Base-by-base conservation (phyloP, 2,329 filamentous ascomycete genomes). In the Didymella pinodella region DNA sequence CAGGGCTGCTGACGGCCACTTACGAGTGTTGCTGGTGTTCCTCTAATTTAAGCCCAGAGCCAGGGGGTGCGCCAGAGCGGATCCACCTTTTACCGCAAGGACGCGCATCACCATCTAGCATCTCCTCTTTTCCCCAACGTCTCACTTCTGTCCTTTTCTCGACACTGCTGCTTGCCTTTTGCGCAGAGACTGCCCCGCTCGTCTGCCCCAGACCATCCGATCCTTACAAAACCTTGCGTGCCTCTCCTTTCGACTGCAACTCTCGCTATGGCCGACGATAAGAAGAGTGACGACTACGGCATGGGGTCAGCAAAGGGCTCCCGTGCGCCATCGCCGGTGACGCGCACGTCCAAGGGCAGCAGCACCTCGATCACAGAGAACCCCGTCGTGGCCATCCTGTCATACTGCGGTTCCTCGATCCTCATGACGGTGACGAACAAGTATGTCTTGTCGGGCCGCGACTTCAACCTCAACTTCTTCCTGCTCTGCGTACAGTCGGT, bases 391-490 rank as follows among this genome's bases (percentile, higher is more conserved):
- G 93, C 94, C 22, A 91, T 99, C 70, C 75, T 96, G 65, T 88
- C 91, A 48, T 99, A 99, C 83, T 99, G 95, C 79, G 83, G 90
- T 72, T 92, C 94, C 52, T 97, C 93, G n/a, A 99, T 99, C 75
- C 86, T 94, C 78, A 99, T 99, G 95, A 99, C 95, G 7, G 91
- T 97, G n/a, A 95, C 96, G 78, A 99, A 99, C 83, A 99, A 99
- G 84, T 99, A 96, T 78, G 93, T 97, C 63, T 87, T 99, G 46
- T 97, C 92, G 7, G 95, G 95, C 61, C 85, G 86, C 50, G 86
- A 90, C 67, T 99, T 96, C 86, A 99, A 99, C 80, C 81, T 99
- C 72, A 97, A 96, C 80, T 97, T 98, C 80, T 92, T 99, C 80
- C 90, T 97, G 71, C 86, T 99, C 60, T 90, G 88, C 62, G 85